phyloP scores from a whole-genome alignment of 306 rosid genomes.

The Inga laurina region DNA sequence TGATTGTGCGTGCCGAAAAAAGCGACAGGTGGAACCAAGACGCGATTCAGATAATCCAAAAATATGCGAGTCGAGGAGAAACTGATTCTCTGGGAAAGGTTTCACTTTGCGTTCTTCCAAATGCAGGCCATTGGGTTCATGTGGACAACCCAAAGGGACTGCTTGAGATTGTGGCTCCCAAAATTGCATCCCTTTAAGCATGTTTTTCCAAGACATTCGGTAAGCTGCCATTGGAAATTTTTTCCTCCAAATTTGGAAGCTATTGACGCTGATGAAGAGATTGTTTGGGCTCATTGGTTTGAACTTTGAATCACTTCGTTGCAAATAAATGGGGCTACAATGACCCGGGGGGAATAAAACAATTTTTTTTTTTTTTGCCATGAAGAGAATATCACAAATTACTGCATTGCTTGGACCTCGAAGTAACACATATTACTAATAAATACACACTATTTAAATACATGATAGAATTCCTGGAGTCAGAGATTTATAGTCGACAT shows the following conservation, averaged over 20 bases:
- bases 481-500: too few relatives aligned
- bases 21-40: slow-evolving; percentile 82
- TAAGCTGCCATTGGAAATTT: background rate
- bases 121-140: slow-evolving; percentile 97
- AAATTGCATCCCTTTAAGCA: slow-evolving; percentile 56
- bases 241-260: slow-evolving; percentile 18
- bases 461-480: too few relatives aligned
- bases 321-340: background rate
- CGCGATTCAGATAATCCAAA: slow-evolving; percentile 56
- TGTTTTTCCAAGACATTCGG: slow-evolving; percentile 16
- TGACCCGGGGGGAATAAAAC: background rate
- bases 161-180: slow-evolving; percentile 75
- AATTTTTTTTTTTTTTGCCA: too few relatives aligned
- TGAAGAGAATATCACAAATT: too few relatives aligned
- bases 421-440: background rate
- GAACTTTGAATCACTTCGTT: background rate
- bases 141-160: slow-evolving; percentile 91
- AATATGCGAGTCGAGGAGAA: slow-evolving; percentile 45
- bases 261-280: slow-evolving; percentile 12
- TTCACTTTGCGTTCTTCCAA: slow-evolving; percentile 68
- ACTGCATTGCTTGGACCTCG: background rate
- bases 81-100: slow-evolving; percentile 59
- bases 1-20: slow-evolving; percentile 78
- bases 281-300: background rate
- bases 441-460: too few relatives aligned